Conservation (phyloP, 2,329 filamentous ascomycete genomes). For the Colletotrichum chrysophilum region DNA sequence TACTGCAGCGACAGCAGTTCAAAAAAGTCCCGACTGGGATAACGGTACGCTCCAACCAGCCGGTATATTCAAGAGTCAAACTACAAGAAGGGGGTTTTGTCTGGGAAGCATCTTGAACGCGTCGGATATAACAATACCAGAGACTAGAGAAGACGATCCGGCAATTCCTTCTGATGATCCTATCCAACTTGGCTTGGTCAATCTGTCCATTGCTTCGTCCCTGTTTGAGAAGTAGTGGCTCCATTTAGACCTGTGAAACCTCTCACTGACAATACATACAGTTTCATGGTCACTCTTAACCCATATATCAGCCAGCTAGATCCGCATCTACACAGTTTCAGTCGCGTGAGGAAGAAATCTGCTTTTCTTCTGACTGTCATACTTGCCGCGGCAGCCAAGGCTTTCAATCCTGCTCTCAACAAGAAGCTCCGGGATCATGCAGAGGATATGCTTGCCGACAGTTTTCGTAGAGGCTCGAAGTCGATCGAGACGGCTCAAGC, state of each 20-base stretch:
- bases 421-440: constrained; percentile 7
- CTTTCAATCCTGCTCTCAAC: constrained; percentile 38
- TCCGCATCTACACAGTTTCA: constrained; percentile 39
- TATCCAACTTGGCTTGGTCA: neutral
- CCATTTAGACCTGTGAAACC: neutral
- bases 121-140: neutral
- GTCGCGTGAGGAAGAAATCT: constrained; percentile 37
- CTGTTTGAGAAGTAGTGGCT: constrained; percentile 3
- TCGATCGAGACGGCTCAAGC: constrained; percentile 43
- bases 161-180: neutral
- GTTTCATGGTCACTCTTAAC: constrained; percentile 41
- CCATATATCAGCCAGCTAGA: constrained; percentile 46
- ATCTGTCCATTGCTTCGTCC: neutral
- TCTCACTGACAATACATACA: neutral
- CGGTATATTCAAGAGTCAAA: constrained; percentile 36
- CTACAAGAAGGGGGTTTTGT: constrained; percentile 37
- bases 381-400: constrained; percentile 38
- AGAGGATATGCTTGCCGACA: constrained; percentile 33
- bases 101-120: constrained; percentile 34
- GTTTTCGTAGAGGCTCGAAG: constrained; percentile 36
- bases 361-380: constrained; percentile 39
- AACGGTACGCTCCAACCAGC: constrained; percentile 33
- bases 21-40: constrained; percentile 8
- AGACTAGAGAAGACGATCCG: neutral
- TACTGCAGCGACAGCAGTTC: neutral